Evolutionary conservation across 805 yeast species (phyloP), one percentile per base, ranked within the genome.

Genomic region (Metschnikowia hibisci): DNA sequence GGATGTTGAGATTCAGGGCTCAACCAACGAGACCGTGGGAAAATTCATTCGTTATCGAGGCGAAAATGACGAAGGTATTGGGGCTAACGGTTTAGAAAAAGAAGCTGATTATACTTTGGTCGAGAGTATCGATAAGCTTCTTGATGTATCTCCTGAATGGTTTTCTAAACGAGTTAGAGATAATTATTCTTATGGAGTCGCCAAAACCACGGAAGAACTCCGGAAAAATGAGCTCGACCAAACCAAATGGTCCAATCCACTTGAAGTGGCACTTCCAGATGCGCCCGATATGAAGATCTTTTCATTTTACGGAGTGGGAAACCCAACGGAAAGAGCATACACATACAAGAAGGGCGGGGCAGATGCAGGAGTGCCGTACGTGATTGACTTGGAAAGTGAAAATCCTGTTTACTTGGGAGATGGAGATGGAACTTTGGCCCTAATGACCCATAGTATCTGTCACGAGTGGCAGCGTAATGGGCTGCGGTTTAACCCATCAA

Each of bases 271-370:
- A 3, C 74, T 93, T 33, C 99, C 99, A 1, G 73, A 85, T 57
- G 99, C 99, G 0, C 98, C 98, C 3, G 87, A 87, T 58, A 70
- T 93, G 84, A 85, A 87, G 51, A 71, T 89, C 8, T 93, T 71
- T 63, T 87, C 96, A 57, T 82, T 93, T 56, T 93, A 93, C 57
- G 99, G 99, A 4, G 88, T 89, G n/a, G 96, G 96, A 6, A 91
- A 89, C 51, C 95, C 95, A 16, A 91, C 99, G 0, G 99, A 93
- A 63, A 75, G 99, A 34, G 90, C 96, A 0, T 93, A 93, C 64
- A 78, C 81, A 27, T 93, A 93, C 64, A 80, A 78, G 42, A 85
- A 84, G 43, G 70, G 67, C 6, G 78, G 79, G 46, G 76, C 78
- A 43, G 64, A 69, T 0, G 75, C 80, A 25, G 58, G 58, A 4